These are phyloP conservation scores for Glycine soja DNA, from an alignment of 306 rosid genomes.

Conservation along the genomic window DNA sequence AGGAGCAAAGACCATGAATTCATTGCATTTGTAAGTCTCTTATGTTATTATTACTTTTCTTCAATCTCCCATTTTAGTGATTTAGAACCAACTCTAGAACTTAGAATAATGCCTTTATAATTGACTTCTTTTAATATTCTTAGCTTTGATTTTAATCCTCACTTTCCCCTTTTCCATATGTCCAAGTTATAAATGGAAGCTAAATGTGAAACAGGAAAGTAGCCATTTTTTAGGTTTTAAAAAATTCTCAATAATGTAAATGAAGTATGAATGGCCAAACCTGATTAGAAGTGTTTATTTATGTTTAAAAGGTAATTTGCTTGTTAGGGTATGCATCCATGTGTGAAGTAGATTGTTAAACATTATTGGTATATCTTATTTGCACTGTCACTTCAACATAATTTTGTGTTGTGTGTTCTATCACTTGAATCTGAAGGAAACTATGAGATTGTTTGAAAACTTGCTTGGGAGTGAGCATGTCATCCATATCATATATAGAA, in stretches of 20 bases:
- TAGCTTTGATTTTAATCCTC: slow-evolving; percentile 1
- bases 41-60: slow-evolving; percentile 19
- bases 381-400: neutral
- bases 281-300: neutral
- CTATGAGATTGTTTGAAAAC: neutral
- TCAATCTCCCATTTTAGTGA: slow-evolving; percentile 1
- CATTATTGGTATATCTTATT: neutral
- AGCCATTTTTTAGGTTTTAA: neutral
- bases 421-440: neutral
- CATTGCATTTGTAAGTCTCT: slow-evolving; percentile 92
- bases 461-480: neutral
- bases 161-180: neutral
- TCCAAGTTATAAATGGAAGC: slow-evolving; percentile 6
- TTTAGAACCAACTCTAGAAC: slow-evolving; percentile 24
- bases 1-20: slow-evolving; percentile 97
- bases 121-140: slow-evolving; percentile 6
- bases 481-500: neutral
- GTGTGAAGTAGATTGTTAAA: neutral
- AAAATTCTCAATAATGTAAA: slow-evolving; percentile 3
- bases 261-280: neutral
- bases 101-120: slow-evolving; percentile 1
- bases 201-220: neutral
- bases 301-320: neutral
- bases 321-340: neutral
- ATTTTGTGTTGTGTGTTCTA: neutral